These are phyloP conservation scores for Colletotrichum truncatum DNA, from an alignment of 2,329 filamentous ascomycete genomes.

Conservation along the genomic window DNA sequence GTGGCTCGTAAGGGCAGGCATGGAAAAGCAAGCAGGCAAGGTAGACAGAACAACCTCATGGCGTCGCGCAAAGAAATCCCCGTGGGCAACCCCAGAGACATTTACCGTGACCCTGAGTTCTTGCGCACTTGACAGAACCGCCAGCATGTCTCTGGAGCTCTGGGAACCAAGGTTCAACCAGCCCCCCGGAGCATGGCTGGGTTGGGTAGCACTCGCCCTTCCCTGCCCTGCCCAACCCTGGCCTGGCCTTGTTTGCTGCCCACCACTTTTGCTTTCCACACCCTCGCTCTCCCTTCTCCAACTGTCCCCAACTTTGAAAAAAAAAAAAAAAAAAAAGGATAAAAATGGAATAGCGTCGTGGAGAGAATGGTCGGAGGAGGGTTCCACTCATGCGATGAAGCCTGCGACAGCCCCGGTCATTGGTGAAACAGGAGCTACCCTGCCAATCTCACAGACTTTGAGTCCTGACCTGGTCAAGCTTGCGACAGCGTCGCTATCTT, in stretches of 20 bases:
- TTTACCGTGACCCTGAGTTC: neutral
- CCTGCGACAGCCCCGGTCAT: slow-evolving; percentile 48
- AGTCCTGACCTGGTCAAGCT: slow-evolving; percentile 54
- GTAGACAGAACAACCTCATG: too few species aligned
- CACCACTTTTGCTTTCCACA: neutral
- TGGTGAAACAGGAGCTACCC: slow-evolving; percentile 63
- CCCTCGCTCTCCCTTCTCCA: slow-evolving; percentile 19
- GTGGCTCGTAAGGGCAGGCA: neutral
- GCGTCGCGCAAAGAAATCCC: neutral
- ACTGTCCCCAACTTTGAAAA: slow-evolving; percentile 13
- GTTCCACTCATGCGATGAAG: slow-evolving; percentile 30
- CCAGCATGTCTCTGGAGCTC: slow-evolving; percentile 11
- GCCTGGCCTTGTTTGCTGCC: slow-evolving; percentile 10
- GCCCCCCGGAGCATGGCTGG: slow-evolving; percentile 19
- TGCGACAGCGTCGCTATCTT: slow-evolving; percentile 53
- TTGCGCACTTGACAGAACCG: slow-evolving; percentile 11
- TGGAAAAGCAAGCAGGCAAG: neutral
- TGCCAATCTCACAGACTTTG: slow-evolving; percentile 54
- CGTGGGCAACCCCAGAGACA: slow-evolving; percentile 1
- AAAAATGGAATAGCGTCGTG: slow-evolving; percentile 22
- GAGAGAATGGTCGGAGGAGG: neutral
- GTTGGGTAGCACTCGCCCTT: slow-evolving; percentile 28
- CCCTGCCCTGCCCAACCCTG: slow-evolving; percentile 13
- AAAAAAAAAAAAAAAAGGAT: slow-evolving; percentile 12
- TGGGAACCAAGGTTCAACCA: slow-evolving; percentile 27